Percentiles rank a stretch among this genome's conserved stretches.
Evolutionary conservation across 768 basidiomycete species (phyloP).

Genomic region (Phanerochaete carnosa): DNA sequence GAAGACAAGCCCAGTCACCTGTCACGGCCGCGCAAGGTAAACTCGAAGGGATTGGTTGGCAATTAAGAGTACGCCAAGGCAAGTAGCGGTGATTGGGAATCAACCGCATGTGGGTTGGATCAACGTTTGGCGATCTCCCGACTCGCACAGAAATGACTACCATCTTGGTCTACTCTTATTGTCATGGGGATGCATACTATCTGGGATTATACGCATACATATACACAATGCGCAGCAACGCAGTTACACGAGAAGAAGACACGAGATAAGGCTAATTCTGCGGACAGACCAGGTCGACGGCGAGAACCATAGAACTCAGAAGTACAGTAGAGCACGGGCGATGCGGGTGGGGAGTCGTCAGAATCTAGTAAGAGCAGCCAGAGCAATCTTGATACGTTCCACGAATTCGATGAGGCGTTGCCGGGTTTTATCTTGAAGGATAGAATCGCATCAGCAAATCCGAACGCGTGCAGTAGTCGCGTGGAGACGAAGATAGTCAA

Average conservation of each 20-base stretch:
- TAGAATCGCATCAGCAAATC: background rate
- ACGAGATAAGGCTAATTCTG: background rate
- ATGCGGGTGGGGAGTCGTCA: background rate
- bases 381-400: constrained; percentile 30
- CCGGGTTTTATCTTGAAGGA: constrained; percentile 28
- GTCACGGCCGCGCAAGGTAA: background rate
- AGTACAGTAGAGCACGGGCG: background rate
- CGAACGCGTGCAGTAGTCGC: background rate
- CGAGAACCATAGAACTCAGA: background rate
- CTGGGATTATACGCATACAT: background rate
- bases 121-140: constrained; percentile 3
- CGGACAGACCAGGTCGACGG: background rate
- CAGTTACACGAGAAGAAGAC: background rate
- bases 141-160: background rate
- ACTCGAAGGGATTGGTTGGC: background rate
- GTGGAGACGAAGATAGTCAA: background rate
- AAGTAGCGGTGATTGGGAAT: constrained; percentile 4
- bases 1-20: background rate
- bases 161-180: background rate
- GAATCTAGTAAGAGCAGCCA: constrained; percentile 29
- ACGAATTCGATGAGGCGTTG: constrained; percentile 30
- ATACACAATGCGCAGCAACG: background rate
- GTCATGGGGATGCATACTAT: constrained; percentile 4
- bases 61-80: constrained; percentile 11
- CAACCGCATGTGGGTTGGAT: constrained; percentile 11